Evolutionary conservation across 441 rosid genomes (phyloP).

Genomic region (Isatis lusitanica): DNA sequence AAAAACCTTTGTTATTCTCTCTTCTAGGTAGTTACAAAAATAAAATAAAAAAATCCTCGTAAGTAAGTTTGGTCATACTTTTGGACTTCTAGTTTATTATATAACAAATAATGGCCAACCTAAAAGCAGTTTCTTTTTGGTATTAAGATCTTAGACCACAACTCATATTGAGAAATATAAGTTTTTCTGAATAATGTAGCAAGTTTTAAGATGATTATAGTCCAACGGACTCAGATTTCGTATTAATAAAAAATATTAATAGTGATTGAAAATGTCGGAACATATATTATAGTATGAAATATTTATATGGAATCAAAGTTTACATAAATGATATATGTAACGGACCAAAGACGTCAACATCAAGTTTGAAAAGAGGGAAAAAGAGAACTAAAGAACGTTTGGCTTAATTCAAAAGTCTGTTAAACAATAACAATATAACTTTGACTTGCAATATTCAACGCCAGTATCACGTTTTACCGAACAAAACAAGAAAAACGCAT

Average conservation of each 20-base stretch:
- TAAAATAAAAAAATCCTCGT: not conserved
- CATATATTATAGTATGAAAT: not conserved
- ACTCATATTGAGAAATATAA: not conserved
- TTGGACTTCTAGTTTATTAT: not conserved
- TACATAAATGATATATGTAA: not conserved
- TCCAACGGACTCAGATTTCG: not conserved
- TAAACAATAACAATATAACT: constrained; percentile 16
- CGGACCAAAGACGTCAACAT: not conserved
- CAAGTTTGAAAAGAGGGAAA: not conserved
- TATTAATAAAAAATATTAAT: not conserved
- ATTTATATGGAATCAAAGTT: not conserved
- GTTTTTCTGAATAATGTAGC: not conserved
- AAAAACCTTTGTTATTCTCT: not conserved
- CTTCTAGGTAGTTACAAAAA: not conserved
- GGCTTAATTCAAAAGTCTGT: constrained; percentile 9
- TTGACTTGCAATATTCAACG: constrained; percentile 9
- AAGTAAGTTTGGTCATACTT: not conserved
- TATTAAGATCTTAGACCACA: not conserved
- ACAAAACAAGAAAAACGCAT: not conserved
- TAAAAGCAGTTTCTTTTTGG: not conserved
- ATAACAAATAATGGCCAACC: not conserved
- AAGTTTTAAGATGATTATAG: not conserved
- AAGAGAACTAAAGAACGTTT: not conserved
- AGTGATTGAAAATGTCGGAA: not conserved
- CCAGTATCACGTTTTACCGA: not conserved